Evolutionary conservation across 78 protist species (phyloP).

Genomic region (Neovahlkampfia damariscottae): DNA sequence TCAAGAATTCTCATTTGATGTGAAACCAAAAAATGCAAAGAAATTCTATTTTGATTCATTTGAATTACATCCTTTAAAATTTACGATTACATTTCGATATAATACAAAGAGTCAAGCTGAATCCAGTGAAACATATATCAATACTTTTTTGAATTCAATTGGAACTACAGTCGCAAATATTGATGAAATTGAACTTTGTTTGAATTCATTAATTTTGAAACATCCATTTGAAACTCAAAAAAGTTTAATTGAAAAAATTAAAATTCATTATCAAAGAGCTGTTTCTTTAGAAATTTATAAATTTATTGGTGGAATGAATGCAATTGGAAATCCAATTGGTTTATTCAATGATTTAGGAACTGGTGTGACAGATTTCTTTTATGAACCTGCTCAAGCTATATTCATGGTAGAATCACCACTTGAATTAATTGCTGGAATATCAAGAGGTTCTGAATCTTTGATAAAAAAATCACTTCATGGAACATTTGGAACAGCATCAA

Average conservation of each 20-base stretch:
- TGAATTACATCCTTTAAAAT: background rate
- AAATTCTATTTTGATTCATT: background rate
- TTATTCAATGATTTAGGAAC: slow-evolving; percentile 17
- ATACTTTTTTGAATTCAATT: background rate
- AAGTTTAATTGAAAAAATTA: background rate
- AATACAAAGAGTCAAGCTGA: background rate
- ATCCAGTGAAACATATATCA: no score
- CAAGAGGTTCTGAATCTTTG: slow-evolving; percentile 17
- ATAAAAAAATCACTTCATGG: background rate
- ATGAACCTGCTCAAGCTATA: slow-evolving; percentile 72
- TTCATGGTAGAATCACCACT: slow-evolving; percentile 41
- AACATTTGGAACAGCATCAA: background rate
- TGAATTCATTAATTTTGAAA: background rate
- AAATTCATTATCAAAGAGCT: slow-evolving; percentile 28
- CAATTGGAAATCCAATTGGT: slow-evolving; percentile 66
- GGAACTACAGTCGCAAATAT: background rate
- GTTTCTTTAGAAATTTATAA: slow-evolving; percentile 35
- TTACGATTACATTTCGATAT: background rate
- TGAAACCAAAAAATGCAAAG: background rate
- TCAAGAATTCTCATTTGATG: no score
- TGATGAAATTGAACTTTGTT: background rate
- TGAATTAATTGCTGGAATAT: slow-evolving; percentile 55
- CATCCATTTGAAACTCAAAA: background rate
- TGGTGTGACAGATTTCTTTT: slow-evolving; percentile 52
- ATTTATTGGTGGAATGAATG: slow-evolving; percentile 54